Evolutionary conservation across 345 rosid species (phyloP).

Genomic region (Moringa oleifera): DNA sequence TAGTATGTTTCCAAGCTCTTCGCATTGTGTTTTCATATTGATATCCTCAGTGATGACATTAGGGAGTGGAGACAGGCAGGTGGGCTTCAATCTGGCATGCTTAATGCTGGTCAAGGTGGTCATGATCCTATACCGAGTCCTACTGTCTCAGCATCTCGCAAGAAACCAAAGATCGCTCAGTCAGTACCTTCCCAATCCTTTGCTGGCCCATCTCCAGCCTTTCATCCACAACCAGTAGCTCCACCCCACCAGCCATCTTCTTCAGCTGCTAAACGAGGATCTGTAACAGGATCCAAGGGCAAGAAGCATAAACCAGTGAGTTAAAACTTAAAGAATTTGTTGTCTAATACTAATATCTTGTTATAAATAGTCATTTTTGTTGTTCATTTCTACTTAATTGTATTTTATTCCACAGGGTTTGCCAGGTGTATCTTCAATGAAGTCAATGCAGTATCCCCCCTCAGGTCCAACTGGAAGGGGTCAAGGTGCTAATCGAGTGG

Average conservation of each 20-base stretch:
- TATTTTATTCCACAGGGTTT: conserved; percentile 39
- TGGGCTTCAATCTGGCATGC: conserved; percentile 55
- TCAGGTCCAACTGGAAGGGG: conserved; percentile 57
- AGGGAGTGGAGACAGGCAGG: conserved; percentile 92
- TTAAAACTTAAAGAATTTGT: conserved; percentile 12
- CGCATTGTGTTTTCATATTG: conserved; percentile 5
- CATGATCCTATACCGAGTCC: conserved; percentile 75
- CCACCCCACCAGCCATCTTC: conserved; percentile 56
- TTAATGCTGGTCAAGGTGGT: conserved; percentile 41
- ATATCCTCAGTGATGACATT: conserved; percentile 16
- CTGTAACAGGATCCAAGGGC: conserved; percentile 50
- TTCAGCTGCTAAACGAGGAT: conserved; percentile 52
- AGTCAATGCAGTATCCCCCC: conserved; percentile 47
- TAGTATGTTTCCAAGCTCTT: conserved; percentile 6
- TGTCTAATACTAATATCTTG: not conserved
- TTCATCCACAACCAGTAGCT: conserved; percentile 53
- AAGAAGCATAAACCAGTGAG: conserved; percentile 78
- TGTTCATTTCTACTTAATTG: not conserved
- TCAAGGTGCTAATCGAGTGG: conserved; percentile 46
- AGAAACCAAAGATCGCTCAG: conserved; percentile 60
- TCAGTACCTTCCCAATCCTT: conserved; percentile 59
- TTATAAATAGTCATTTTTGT: not conserved
- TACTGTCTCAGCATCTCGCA: conserved; percentile 65
- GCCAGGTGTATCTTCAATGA: conserved; percentile 56
- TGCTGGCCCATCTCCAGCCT: conserved; percentile 49